Evolutionary conservation across 2,329 filamentous ascomycete genomes (phyloP).

Genomic region (Diaporthe vexans): DNA sequence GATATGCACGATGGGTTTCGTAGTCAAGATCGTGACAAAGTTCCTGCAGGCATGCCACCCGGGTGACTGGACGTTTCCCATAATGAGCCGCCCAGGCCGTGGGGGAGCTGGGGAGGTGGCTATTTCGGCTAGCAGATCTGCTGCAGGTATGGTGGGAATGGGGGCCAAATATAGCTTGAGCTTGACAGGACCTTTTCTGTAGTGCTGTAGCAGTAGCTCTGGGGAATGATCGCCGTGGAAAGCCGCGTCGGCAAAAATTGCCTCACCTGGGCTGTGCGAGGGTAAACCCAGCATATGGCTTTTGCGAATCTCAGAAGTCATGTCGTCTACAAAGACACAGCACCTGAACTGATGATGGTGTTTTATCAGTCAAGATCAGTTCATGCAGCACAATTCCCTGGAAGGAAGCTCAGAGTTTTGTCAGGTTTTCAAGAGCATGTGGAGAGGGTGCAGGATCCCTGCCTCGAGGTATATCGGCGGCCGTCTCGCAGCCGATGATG

Average conservation of each 20-base stretch:
- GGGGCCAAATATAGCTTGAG: slow-evolving; percentile 31
- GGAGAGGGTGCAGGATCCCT: background rate
- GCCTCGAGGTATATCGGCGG: background rate
- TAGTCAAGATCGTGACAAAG: slow-evolving; percentile 14
- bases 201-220: background rate
- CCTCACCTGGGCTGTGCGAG: background rate
- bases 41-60: slow-evolving; percentile 22
- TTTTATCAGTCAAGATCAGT: background rate
- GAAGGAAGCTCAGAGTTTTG: background rate
- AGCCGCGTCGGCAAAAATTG: slow-evolving; percentile 27
- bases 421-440: background rate
- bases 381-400: background rate
- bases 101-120: background rate
- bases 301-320: background rate
- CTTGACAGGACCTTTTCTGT: slow-evolving; percentile 6
- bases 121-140: slow-evolving; percentile 29
- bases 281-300: slow-evolving; percentile 9
- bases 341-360: background rate
- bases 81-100: slow-evolving; percentile 1
- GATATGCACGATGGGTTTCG: slow-evolving; percentile 11
- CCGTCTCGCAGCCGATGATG: background rate
- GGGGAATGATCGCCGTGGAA: slow-evolving; percentile 19
- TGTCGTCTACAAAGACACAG: background rate
- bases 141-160: slow-evolving; percentile 28
- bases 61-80: slow-evolving; percentile 19